Evolutionary conservation across 768 basidiomycete genomes (phyloP), one percentile per base, ranked within the genome.

Genomic region (Mycena epipterygia): DNA sequence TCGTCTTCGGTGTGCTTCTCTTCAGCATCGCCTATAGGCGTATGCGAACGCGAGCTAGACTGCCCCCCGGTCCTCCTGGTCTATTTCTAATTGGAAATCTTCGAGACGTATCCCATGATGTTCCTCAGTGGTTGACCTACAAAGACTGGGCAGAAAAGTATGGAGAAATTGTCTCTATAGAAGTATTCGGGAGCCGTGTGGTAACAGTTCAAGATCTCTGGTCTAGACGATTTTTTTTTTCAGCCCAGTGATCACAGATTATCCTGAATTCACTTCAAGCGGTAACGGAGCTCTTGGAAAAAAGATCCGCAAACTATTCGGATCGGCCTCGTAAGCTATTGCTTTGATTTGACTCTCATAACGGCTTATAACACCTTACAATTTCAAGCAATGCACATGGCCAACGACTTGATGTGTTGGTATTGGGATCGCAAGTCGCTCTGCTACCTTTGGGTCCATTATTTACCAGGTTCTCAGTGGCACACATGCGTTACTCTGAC

Each of bases 261-360:
- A 71, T 87, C 25, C 76, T 87, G 46, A 87, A 83, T 68, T 84
- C 84, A 2, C 72, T 79, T 55, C 77, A 82, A 27, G 79, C 82
- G 13, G 79, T 80, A 12, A 78, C 72, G 25, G 85, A 87, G n/a
- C 76, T 88, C 23, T 78, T 88, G 21, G 84, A 87, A 33, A 82
- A 81, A 37, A 81, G 84, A 8, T 86, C 86, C 8, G 75, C 79
- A 59, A 83, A 82, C 35, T 87, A 86, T 70, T 85, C 87, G 5
- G 86, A 86, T 67, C 77, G 87, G 4, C 84, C 84, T 4, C 70
- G 78, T 62, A 29, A 29, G 30, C 66, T 6, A 4, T 48, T 37
- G 29, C 68, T 27, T 6, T 48, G 23, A 14, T 32, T 46, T 33
- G n/a, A n/a, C 42, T 5, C 17, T n/a, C 1, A 29, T 23, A 27